Evolutionary conservation across 2,329 filamentous ascomycete species (phyloP).

Genomic region (Fusarium kyushuense): DNA sequence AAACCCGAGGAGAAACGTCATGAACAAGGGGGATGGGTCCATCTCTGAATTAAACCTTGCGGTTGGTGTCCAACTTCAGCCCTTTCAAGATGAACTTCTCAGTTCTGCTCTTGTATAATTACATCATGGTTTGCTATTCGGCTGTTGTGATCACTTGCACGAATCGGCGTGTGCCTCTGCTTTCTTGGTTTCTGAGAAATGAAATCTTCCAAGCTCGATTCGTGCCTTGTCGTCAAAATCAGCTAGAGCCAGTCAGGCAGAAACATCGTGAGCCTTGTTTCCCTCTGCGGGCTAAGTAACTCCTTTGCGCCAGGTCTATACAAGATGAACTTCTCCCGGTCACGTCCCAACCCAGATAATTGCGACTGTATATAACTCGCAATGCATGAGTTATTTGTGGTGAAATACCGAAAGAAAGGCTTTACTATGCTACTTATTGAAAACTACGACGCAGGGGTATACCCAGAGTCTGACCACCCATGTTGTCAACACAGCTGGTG

Average conservation of each 20-base stretch:
- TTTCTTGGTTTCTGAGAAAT: conserved; percentile 17
- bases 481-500: conserved; percentile 12
- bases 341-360: neutral
- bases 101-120: neutral
- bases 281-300: neutral
- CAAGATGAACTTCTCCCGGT: neutral
- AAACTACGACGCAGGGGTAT: conserved; percentile 24
- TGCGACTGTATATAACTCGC: conserved; percentile 1
- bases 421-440: conserved; percentile 42
- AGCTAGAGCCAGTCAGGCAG: neutral
- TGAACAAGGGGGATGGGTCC: conserved; percentile 6
- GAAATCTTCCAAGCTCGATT: neutral
- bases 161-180: conserved; percentile 1
- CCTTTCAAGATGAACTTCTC: neutral
- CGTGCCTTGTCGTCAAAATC: neutral
- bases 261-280: neutral
- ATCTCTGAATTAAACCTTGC: conserved; percentile 6
- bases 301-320: neutral
- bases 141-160: conserved; percentile 12
- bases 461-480: conserved; percentile 28
- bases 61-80: neutral
- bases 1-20: conserved; percentile 35
- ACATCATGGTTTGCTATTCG: conserved; percentile 23
- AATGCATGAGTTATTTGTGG: neutral
- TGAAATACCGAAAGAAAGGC: conserved; percentile 39